Conservation (phyloP, 2,329 filamentous ascomycete genomes). For the Phialemonium atrogriseum region DNA sequence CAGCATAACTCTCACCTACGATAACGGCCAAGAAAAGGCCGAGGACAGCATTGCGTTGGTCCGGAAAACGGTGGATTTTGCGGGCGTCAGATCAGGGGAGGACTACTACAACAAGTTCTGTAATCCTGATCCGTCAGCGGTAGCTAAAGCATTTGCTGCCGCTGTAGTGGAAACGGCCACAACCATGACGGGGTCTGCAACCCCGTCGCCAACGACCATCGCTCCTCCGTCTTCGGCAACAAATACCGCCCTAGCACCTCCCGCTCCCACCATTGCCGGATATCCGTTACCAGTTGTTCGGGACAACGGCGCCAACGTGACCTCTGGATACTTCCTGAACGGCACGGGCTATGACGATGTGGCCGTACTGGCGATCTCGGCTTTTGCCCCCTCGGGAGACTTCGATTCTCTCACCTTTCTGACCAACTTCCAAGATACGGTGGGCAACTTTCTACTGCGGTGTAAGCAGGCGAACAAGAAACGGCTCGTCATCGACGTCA, state of each 20-base stretch:
- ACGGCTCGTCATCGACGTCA: slow-evolving; percentile 56
- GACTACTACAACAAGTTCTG: slow-evolving; percentile 27
- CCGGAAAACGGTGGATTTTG: slow-evolving; percentile 18
- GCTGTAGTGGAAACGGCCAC: not conserved
- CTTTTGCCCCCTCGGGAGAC: slow-evolving; percentile 14
- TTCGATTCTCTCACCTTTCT: slow-evolving; percentile 13
- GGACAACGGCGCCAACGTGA: slow-evolving; percentile 17
- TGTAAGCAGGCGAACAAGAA: slow-evolving; percentile 39
- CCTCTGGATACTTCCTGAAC: slow-evolving; percentile 25
- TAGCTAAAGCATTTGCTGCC: no score
- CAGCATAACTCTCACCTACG: slow-evolving; percentile 23
- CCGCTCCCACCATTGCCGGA: slow-evolving; percentile 12
- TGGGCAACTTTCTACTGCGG: slow-evolving; percentile 31
- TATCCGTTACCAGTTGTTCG: slow-evolving; percentile 22
- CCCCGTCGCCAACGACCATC: not conserved
- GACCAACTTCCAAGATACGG: slow-evolving; percentile 16
- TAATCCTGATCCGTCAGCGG: slow-evolving; percentile 16
- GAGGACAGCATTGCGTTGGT: slow-evolving; percentile 18
- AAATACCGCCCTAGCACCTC: slow-evolving; percentile 6
- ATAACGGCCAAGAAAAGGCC: slow-evolving; percentile 20
- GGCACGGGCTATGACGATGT: slow-evolving; percentile 25
- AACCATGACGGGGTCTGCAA: no score
- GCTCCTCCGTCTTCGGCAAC: slow-evolving; percentile 3
- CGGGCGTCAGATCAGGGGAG: slow-evolving; percentile 21
- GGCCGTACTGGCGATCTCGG: slow-evolving; percentile 20